Base-by-base conservation (phyloP, 441 rosid genomes). In the Arabidopsis lyrata region DNA sequence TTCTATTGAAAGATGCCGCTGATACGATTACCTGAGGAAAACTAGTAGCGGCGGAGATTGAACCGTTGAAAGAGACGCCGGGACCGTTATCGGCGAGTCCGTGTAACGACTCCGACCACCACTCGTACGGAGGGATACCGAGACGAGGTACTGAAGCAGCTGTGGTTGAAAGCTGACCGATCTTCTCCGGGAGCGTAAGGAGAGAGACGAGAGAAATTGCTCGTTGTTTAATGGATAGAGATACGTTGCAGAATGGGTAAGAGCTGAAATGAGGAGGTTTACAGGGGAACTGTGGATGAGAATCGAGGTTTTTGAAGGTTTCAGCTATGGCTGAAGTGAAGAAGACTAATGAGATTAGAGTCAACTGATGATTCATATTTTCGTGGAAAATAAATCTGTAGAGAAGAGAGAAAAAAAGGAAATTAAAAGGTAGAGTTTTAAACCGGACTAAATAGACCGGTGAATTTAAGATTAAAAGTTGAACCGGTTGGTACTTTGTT, bases 51-150 rank as follows among this genome's bases (percentile, higher is more conserved):
- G 93, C 63, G 63, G 76, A 68, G 71, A 89, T 59, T 20, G 80
- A 63, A n/a, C 90, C 90, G 54, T 75, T 66, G 80, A 89, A 89
- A 50, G 82, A 73, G 14, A 87, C 86, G 10, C 90, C 88, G n/a
- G 86, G 90, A 15, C 91, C 94, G 73, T 89, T 83, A 70, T 71
- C 62, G 53, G 91, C 87, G 63, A 89, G 44, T 20, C 91, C 94
- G 27, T 89, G 91, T 49, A 89, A 82, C 2, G 94, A 87, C 70
- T 89, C 94, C 0, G 86, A 89, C 91, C 94, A 89, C 94, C 94
- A 89, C 52, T 87, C 80, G 70, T 86, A 89, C 31, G 86, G 77
- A 50, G 90, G 90, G 15, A 89, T 68, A 11, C 94, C 94, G 68
- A 89, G 87, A 8, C 88, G 81, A 5, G 88, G 86, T 8, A 87